These are phyloP conservation scores for Microbotryum scabiosae DNA, from an alignment of 1,284 basidiomycete genomes.

Conservation along the genomic window DNA sequence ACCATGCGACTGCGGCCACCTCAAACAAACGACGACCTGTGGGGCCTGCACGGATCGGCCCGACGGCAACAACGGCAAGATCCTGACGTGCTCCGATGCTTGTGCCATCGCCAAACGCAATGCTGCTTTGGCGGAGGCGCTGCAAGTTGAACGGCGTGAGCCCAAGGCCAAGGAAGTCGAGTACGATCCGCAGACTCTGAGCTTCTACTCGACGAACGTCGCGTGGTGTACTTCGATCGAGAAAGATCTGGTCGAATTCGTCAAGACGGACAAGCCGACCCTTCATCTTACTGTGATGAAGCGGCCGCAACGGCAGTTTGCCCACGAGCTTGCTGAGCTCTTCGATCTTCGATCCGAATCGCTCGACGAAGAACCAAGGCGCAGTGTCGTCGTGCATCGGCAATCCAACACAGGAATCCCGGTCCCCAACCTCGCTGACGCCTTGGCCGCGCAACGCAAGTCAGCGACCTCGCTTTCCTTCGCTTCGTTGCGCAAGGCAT, in stretches of 20 bases:
- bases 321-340: slow-evolving; percentile 31
- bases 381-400: slow-evolving; percentile 30
- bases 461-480: slow-evolving; percentile 13
- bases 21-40: slow-evolving; percentile 62
- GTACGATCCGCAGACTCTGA: slow-evolving; percentile 14
- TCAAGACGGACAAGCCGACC: slow-evolving; percentile 26
- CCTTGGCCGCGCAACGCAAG: slow-evolving; percentile 22
- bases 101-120: slow-evolving; percentile 76
- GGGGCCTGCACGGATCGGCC: slow-evolving; percentile 51
- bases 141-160: slow-evolving; percentile 56
- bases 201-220: slow-evolving; percentile 15
- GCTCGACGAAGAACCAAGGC: slow-evolving; percentile 34
- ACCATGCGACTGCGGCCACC: slow-evolving; percentile 69
- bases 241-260: slow-evolving; percentile 14
- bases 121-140: slow-evolving; percentile 70
- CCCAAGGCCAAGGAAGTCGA: slow-evolving; percentile 23
- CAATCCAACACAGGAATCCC: slow-evolving; percentile 27
- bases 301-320: slow-evolving; percentile 32
- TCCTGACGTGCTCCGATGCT: slow-evolving; percentile 59
- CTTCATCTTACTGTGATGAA: slow-evolving; percentile 33
- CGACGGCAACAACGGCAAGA: slow-evolving; percentile 41
- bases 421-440: slow-evolving; percentile 30
- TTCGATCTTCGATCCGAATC: slow-evolving; percentile 30
- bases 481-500: slow-evolving; percentile 13
- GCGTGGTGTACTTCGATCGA: slow-evolving; percentile 3